Base-by-base conservation (phyloP, 1,284 basidiomycete species). In the Irpex lacteus region DNA sequence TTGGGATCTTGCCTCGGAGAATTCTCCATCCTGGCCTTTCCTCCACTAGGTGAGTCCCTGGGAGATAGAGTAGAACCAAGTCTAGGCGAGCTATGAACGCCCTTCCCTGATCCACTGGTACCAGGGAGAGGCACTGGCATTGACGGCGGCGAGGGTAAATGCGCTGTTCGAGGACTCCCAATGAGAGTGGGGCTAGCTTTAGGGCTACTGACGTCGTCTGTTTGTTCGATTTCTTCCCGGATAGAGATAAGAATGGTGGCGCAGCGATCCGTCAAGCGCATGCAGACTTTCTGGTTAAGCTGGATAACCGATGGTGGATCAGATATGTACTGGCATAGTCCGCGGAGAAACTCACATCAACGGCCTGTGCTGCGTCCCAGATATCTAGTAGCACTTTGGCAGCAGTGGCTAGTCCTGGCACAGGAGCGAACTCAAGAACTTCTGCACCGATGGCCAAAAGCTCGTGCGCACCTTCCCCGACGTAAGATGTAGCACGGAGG, bases 361-460 rank as follows among this genome's bases (percentile, higher is more conserved):
- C 85, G 38, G 75, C 67, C 59, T 86, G 79, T 21, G 87, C 75
- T 0, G 85, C 77, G 61, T 87, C 82, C 89, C 89, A 90, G 19
- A 90, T 87, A 13, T 74, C 73, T 18, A 90, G 66, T 38, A 91
- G 70, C 4, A 81, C 80, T 47, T 74, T 77, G 0, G 85, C 88
- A 0, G 82, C 85, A 18, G 79, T 73, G 4, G 78, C 76, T 1
- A 91, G 75, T 0, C 86, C 88, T 0, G 83, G 81, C 21, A 90
- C 70, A 9, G 89, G 88, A 0, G 77, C 83, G 36, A 87, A 76
- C 7, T 81, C 75, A n/a, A 88, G 75, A 8, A 86, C 65, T 11
- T 88, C 85, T 3, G 77, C 75, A 36, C 80, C 77, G 3, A 81
- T 60, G 34, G 74, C 69, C 5, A 88, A 77, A 0, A 77, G 73